Evolutionary conservation across 352 stramenopile genomes (phyloP), one percentile per base, ranked within the genome.

Genomic region (Pythium scleroteichum): DNA sequence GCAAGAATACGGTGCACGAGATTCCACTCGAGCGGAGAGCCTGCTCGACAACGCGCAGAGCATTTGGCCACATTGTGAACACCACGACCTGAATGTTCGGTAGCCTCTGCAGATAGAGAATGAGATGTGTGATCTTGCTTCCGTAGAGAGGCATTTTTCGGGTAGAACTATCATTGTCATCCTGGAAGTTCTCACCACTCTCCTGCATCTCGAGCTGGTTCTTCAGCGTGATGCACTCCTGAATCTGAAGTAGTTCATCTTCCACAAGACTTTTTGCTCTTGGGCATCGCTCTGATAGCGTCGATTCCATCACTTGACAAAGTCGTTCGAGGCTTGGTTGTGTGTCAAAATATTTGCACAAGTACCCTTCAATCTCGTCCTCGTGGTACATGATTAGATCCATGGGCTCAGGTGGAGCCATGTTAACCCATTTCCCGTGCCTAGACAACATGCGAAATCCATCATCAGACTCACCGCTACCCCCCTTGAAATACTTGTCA

Each of bases 1-100:
- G 71, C n/a, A 89, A 59, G 63, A 91, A 91, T 48, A 87, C 82
- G 19, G 74, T 80, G 51, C 76, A 85, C 33, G 75, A 76, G 40
- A 96, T 78, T 38, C 72, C 73, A 46, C 71, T 75, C 3, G 76
- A 59, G 46, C 69, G 68, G 53, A 96, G 71, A 22, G 79, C 86
- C 20, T 72, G 74, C 45, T 90, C 69, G 16, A 94, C 65, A 41
- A 92, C 71, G 16, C 72, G 69, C 32, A 96, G 60, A 7, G 75
- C 83, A 39, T 68, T 75, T 63, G 81, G 56, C 84, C 84, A 96
- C 77, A 92, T 92, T 17, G 80, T 91, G 62, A 96, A 96, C 39
- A 96, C 65, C 42, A 96, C 86, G 16, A 88, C 82, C 51, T 92
- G 85, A 40, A 78, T 73, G 14, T 54, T 76, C n/a, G 66, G 41